Base-by-base conservation (phyloP, 306 rosid species). In the Herpetospermum pedunculosum region DNA sequence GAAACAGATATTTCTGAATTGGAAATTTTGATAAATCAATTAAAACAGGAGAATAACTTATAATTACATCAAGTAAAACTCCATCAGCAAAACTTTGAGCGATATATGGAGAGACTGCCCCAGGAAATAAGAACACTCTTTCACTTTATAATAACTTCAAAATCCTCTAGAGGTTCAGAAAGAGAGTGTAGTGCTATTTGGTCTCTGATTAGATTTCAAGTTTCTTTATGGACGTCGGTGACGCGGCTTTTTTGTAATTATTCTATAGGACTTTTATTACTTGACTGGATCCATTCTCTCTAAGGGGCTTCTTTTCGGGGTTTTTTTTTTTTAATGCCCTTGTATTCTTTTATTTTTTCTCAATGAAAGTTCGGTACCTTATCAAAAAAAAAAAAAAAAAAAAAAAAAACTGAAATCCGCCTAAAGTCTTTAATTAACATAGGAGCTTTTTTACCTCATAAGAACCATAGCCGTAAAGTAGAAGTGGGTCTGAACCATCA, bases 391-490 rank as follows among this genome's bases (percentile, higher is more conserved):
- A n/a, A n/a, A n/a, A n/a, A n/a, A n/a, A n/a, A n/a, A n/a, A n/a
- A n/a, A n/a, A n/a, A n/a, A n/a, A n/a, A n/a, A n/a, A n/a, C n/a
- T 14, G 37, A 68, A 14, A 41, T 41, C 37, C 1, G 73, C 43
- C 21, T 10, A 41, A 28, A 43, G 10, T 18, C 63, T 44, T n/a
- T n/a, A 44, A 41, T 14, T 25, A 43, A 43, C 54, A 40, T 3
- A 6, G 37, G 23, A 25, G n/a, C n/a, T 47, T 44, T 80, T 49
- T 74, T 91, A 90, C 98, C 98, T 93, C 97, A 73, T 93, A 93
- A 23, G 98, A 93, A 32, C 98, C 98, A 57, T 93, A 93, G 80
- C 98, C 98, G 65, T 93, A 87, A 75, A 93, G 98, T 62, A 91
- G 87, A 71, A 91, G 83, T 43, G 98, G 94, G 79, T 91, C 92